These are phyloP conservation scores for Fusarium mexicanum DNA, from an alignment of 2,329 filamentous ascomycete genomes.

Conservation along the genomic window DNA sequence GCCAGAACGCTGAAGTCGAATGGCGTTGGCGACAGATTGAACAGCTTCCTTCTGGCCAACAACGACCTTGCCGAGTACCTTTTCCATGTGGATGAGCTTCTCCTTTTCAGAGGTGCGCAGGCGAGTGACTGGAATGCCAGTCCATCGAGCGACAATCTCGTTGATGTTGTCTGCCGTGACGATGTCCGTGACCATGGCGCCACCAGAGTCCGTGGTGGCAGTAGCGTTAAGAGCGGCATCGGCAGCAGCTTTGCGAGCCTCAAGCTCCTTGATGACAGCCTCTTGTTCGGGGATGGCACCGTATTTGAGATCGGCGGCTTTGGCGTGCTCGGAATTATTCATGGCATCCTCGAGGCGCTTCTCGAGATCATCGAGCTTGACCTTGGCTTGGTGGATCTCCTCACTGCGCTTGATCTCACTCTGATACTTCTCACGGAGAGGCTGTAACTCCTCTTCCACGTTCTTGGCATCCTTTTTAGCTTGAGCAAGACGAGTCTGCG, in stretches of 20 bases:
- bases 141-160: constrained; percentile 96
- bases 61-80: constrained; percentile 81
- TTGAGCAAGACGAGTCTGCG: constrained; percentile 80
- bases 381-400: constrained; percentile 91
- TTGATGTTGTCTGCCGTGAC: constrained; percentile 99
- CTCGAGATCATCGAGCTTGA: constrained; percentile 91
- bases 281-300: constrained; percentile 96
- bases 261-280: constrained; percentile 79
- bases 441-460: constrained; percentile 90
- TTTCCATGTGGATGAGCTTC: constrained; percentile 98
- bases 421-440: constrained; percentile 94
- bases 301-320: constrained; percentile 94
- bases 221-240: constrained; percentile 74
- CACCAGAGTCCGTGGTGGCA: constrained; percentile 65
- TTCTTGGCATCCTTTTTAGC: constrained; percentile 94
- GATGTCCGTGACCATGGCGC: constrained; percentile 86
- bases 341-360: constrained; percentile 95
- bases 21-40: constrained; percentile 91
- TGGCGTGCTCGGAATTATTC: constrained; percentile 82
- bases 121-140: constrained; percentile 95
- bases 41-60: constrained; percentile 96
- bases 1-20: constrained; percentile 92
- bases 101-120: constrained; percentile 97
- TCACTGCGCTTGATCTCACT: constrained; percentile 90
- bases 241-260: constrained; percentile 80